Base-by-base conservation (phyloP, 1,139 yeast genomes). In the Geotrichum fermentans region DNA sequence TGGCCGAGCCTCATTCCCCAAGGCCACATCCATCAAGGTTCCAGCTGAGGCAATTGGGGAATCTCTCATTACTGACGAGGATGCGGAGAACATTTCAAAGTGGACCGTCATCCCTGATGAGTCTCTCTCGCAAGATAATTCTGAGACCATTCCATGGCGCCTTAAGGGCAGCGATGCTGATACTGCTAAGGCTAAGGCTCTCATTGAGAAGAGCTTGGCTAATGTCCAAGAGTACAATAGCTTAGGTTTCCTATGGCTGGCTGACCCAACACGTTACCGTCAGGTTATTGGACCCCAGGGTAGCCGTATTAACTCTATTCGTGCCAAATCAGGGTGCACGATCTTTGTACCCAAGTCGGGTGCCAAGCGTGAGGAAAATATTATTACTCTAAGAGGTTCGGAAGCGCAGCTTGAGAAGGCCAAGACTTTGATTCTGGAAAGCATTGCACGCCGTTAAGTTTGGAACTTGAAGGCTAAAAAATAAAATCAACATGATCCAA, bases 261-360 rank as follows among this genome's bases (percentile, higher is more conserved):
- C 77, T 28, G 70, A 73, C 45, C 63, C 75, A n/a, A 61, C 65
- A 32, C 64, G 66, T 44, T 77, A 77, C 60, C 76, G 84, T 52
- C 77, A 75, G 65, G 73, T 87, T 45, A 77, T 88, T 58, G 96
- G 96, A 5, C 81, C 88, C 20, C 82, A 79, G 58, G 96, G 96
- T 43, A 68, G 81, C 32, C 80, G 77, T 56, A 74, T 87, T 60
- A 80, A 77, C 60, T 71, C 71, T 55, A 76, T 87, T 52, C 80
- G 95, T 68, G 71, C 71, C 38, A 71, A 74, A 54, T 70, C 83
- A 18, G 79, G 77, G 38, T 73, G 84, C 46, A 74, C 78, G 54
- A 77, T 86, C 57, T 73, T 74, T 47, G 79, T 85, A 50, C 95
- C 95, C 56, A 78, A 79, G 67, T 67, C 72, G 34, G 69, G 65